Evolutionary conservation across 805 yeast genomes (phyloP).

Genomic region (Candida berthetii): DNA sequence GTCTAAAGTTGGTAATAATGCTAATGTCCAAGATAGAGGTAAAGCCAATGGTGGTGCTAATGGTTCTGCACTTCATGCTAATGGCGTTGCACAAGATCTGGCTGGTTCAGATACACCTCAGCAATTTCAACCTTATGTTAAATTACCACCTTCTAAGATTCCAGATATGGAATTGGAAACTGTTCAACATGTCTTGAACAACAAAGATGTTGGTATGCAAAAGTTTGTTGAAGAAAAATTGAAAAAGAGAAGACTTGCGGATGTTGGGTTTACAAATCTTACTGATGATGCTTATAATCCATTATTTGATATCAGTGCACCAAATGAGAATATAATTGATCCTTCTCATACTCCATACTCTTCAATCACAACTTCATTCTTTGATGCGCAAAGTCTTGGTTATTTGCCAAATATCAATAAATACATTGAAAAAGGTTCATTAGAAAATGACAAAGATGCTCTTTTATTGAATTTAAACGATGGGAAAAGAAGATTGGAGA

Average conservation of each 20-base stretch:
- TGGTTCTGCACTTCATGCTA: constrained; percentile 5
- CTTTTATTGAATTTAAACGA: constrained; percentile 16
- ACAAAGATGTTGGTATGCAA: constrained; percentile 71
- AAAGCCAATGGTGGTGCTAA: constrained; percentile 7
- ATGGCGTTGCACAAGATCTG: constrained; percentile 11
- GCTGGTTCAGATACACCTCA: constrained; percentile 19
- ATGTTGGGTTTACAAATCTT: constrained; percentile 69
- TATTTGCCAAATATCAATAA: constrained; percentile 25
- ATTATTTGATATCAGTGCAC: constrained; percentile 59
- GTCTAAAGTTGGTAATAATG: constrained; percentile 11
- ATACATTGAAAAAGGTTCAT: constrained; percentile 16
- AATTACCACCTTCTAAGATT: constrained; percentile 82
- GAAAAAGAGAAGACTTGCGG: constrained; percentile 57
- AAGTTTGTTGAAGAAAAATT: constrained; percentile 84
- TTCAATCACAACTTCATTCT: constrained; percentile 65
- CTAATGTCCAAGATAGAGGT: constrained; percentile 11
- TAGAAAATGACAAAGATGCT: constrained; percentile 23
- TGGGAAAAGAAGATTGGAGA: constrained; percentile 14
- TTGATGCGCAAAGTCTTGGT: constrained; percentile 57
- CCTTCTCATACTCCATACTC: constrained; percentile 71
- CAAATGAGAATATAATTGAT: constrained; percentile 41
- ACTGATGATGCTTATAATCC: constrained; percentile 88
- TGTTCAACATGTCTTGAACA: constrained; percentile 65
- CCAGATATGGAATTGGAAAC: constrained; percentile 90
- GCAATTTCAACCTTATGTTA: constrained; percentile 68